Evolutionary conservation across 2,329 filamentous ascomycete genomes (phyloP).

Genomic region (Chaetomium olivaceum): DNA sequence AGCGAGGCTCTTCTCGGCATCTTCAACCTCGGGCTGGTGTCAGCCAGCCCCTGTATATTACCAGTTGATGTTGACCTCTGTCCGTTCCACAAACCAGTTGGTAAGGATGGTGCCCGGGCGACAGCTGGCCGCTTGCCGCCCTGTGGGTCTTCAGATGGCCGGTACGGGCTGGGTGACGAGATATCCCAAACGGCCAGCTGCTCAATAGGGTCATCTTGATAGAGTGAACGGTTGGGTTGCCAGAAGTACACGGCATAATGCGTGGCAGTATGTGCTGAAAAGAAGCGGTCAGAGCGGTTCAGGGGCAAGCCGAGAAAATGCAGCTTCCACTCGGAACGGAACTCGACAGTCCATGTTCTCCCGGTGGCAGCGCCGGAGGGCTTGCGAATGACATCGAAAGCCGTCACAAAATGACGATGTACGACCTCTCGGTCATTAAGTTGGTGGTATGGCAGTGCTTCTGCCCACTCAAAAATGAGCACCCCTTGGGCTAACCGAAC

Average conservation of each 20-base stretch:
- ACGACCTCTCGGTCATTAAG: slow-evolving; percentile 53
- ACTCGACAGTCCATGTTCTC: slow-evolving; percentile 46
- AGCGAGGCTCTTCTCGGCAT: slow-evolving; percentile 8
- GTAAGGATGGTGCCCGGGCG: slow-evolving; percentile 13
- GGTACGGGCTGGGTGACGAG: slow-evolving; percentile 48
- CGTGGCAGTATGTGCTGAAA: slow-evolving; percentile 58
- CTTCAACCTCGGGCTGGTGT: not conserved
- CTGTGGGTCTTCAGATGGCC: slow-evolving; percentile 51
- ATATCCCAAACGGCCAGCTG: slow-evolving; percentile 62
- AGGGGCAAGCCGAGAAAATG: slow-evolving; percentile 58
- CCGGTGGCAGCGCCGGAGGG: not conserved
- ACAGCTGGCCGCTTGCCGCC: slow-evolving; percentile 41
- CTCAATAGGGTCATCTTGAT: slow-evolving; percentile 59
- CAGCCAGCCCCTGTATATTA: not conserved
- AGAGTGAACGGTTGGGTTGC: slow-evolving; percentile 58
- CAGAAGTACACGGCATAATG: slow-evolving; percentile 65
- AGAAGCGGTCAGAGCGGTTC: slow-evolving; percentile 60
- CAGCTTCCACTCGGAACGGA: slow-evolving; percentile 62
- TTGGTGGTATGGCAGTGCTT: slow-evolving; percentile 52
- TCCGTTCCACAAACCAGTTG: slow-evolving; percentile 30
- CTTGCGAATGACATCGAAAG: slow-evolving; percentile 50
- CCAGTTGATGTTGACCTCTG: not conserved
- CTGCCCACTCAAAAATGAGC: slow-evolving; percentile 67
- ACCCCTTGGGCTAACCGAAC: slow-evolving; percentile 54
- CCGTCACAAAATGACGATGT: slow-evolving; percentile 60